Percentiles rank a stretch among this genome's conserved stretches.
Evolutionary conservation across 1,284 basidiomycete genomes (phyloP).

Genomic region (Tilletia walkeri): DNA sequence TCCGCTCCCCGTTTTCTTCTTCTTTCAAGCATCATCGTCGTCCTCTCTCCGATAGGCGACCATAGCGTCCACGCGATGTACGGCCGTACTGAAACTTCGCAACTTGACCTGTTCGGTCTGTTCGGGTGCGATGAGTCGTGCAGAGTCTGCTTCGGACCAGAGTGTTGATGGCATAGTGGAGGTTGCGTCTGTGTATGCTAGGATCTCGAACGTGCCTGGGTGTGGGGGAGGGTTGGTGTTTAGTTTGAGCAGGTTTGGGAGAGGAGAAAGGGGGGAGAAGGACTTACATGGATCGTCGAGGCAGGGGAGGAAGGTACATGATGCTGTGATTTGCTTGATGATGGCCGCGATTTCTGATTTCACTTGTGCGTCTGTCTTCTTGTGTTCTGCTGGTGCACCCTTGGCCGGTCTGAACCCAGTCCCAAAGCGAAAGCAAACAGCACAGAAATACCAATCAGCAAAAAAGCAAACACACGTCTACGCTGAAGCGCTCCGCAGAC

Average conservation of each 20-base stretch:
- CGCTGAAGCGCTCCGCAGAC: neutral
- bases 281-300: slow-evolving; percentile 87
- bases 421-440: neutral
- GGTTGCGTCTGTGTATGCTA: slow-evolving; percentile 71
- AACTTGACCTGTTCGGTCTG: slow-evolving; percentile 88
- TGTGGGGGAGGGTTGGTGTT: neutral
- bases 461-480: neutral
- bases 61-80: slow-evolving; percentile 57
- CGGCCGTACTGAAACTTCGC: slow-evolving; percentile 57
- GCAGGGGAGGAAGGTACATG: slow-evolving; percentile 90
- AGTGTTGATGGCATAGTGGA: slow-evolving; percentile 69
- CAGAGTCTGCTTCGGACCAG: slow-evolving; percentile 60
- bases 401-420: slow-evolving; percentile 8
- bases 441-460: neutral
- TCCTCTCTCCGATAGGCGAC: slow-evolving; percentile 57
- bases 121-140: slow-evolving; percentile 87
- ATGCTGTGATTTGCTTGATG: slow-evolving; percentile 95
- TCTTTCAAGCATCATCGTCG: slow-evolving; percentile 35
- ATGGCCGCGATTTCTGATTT: slow-evolving; percentile 96
- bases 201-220: slow-evolving; percentile 74
- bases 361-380: slow-evolving; percentile 78
- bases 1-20: neutral
- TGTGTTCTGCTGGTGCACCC: slow-evolving; percentile 40
- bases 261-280: neutral
- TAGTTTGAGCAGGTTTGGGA: neutral